Conservation (phyloP, 1,284 basidiomycete species). For the Termitomyces sp. region DNA sequence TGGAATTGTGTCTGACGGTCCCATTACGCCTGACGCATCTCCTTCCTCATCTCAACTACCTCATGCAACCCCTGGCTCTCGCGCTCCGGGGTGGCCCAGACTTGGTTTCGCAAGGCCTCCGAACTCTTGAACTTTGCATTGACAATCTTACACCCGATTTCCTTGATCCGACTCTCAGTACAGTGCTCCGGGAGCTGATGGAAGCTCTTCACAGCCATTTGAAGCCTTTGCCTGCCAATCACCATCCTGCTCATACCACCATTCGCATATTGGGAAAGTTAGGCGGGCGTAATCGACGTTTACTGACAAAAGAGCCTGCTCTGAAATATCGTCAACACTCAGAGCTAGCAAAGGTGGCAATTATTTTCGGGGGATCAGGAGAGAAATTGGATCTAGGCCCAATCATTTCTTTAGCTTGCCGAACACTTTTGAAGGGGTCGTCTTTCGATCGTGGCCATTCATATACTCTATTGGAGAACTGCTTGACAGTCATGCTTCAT, state of each 20-base stretch:
- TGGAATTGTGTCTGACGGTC: slow-evolving; percentile 96
- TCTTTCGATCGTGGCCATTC: slow-evolving; percentile 69
- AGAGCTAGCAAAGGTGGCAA: slow-evolving; percentile 61
- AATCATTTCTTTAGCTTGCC: slow-evolving; percentile 68
- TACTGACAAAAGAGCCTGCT: slow-evolving; percentile 79
- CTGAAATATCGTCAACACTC: slow-evolving; percentile 71
- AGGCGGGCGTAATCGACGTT: slow-evolving; percentile 89
- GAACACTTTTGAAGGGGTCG: slow-evolving; percentile 59
- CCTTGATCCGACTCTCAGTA: slow-evolving; percentile 93
- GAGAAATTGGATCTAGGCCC: slow-evolving; percentile 72
- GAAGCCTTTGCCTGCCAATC: slow-evolving; percentile 86
- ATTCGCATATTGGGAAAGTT: slow-evolving; percentile 97
- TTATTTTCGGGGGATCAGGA: slow-evolving; percentile 73
- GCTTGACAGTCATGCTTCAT: slow-evolving; percentile 68
- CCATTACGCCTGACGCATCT: slow-evolving; percentile 95
- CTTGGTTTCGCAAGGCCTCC: slow-evolving; percentile 91
- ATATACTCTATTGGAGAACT: slow-evolving; percentile 76
- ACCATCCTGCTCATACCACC: slow-evolving; percentile 91
- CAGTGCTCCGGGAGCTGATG: slow-evolving; percentile 92
- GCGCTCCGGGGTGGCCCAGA: slow-evolving; percentile 87
- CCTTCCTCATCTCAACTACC: slow-evolving; percentile 89
- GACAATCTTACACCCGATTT: slow-evolving; percentile 99
- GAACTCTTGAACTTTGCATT: slow-evolving; percentile 98
- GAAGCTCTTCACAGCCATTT: slow-evolving; percentile 88
- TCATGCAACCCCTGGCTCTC: slow-evolving; percentile 95